Conservation (phyloP, 345 rosid species). For the Psidium friedrichsthalianum region DNA sequence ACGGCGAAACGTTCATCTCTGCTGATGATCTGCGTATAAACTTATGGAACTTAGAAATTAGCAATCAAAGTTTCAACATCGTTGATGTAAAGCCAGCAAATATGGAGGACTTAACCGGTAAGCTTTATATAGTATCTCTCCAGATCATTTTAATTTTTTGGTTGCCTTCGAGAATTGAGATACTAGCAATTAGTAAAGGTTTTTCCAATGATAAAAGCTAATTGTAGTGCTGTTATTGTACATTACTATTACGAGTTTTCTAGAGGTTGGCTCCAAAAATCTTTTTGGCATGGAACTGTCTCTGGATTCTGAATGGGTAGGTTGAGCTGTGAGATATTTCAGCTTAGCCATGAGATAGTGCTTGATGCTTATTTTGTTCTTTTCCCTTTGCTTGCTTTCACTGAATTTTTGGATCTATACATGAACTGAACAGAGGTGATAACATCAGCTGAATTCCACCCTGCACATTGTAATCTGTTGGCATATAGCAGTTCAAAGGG, state of each 20-base stretch:
- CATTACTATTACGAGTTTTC: not conserved
- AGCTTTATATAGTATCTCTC: not conserved
- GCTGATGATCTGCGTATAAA: constrained; percentile 96
- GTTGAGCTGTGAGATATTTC: not conserved
- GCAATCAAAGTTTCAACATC: constrained; percentile 91
- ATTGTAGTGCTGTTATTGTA: not conserved
- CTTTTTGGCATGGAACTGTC: not conserved
- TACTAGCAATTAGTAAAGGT: not conserved
- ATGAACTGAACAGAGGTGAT: constrained; percentile 75
- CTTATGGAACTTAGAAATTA: constrained; percentile 97
- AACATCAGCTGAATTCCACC: constrained; percentile 98
- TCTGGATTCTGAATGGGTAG: not conserved
- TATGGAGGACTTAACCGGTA: constrained; percentile 98
- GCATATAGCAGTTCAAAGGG: constrained; percentile 99
- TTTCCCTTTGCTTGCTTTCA: not conserved
- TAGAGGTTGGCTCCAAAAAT: not conserved
- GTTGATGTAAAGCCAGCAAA: constrained; percentile 97
- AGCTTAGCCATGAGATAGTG: not conserved
- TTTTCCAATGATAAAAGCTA: not conserved
- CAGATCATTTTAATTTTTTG: not conserved
- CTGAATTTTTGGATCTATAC: not conserved
- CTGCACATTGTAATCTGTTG: constrained; percentile 81
- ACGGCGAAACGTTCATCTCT: constrained; percentile 92
- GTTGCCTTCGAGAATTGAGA: not conserved
- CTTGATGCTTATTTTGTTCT: not conserved